Evolutionary conservation across 148 eudicot genomes (phyloP), one percentile per base, ranked within the genome.

Genomic region (Pouteria glomerata): DNA sequence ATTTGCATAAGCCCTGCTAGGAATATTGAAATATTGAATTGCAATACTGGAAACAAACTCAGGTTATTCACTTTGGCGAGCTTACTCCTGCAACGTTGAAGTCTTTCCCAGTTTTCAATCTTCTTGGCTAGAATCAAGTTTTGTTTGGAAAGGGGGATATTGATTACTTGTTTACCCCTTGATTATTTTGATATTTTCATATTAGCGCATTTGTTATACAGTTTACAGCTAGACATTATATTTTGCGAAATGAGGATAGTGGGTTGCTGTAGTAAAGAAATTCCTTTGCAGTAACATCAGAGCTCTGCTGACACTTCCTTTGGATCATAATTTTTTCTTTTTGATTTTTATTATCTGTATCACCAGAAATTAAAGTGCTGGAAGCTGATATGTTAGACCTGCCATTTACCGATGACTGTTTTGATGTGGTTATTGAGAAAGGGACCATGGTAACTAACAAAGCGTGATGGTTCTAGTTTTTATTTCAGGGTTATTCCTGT

Each of bases 381-480:
- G 93, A 82, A 65, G 98, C 96, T 66, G 97, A 95, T 76, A 91
- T 95, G 97, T 82, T 95, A 70, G 93, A 95, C 79, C 82, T 95
- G 72, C 96, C 96, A 48, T 95, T 91, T 58, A 64, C 72, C 37
- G 86, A 86, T 72, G 89, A 88, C 41, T 81, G 83, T 58, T 95
- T 89, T 76, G 98, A 95, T 75, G 96, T 95, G 67, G 94, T 91
- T 68, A 81, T 95, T 67, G 98, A 95, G 88, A 95, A 94, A 86
- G 98, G 98, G 86, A 89, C 98, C 31, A 94, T 89, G 98, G 98
- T 94, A 81, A 82, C 39, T 57, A 65, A 35, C 42, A 50, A 37
- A 73, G 10, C 16, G 26, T 15, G 18, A 37, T 15, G 19, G 2
- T 21, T 34, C 33, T 44, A 19, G 41, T 59, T 50, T 45, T 45